These are phyloP conservation scores for Chlamydomonas sp. DNA, from an alignment of 139 green algal genomes.

Conservation along the genomic window DNA sequence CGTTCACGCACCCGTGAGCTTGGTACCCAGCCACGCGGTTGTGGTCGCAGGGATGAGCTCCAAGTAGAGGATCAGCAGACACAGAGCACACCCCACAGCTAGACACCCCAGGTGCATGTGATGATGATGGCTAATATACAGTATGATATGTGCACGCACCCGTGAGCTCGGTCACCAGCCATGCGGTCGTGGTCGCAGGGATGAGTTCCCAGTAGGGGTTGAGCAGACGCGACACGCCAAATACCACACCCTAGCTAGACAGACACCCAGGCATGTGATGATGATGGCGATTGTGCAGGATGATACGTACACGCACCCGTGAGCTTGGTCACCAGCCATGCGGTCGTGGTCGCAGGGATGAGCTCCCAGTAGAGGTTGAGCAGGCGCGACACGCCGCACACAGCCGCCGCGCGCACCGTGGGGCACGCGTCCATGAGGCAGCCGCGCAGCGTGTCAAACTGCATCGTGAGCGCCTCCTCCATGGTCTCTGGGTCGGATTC, in stretches of 20 bases:
- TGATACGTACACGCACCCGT: too few species aligned
- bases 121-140: too few species aligned
- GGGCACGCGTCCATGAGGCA: slow-evolving; percentile 56
- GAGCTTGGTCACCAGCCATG: slow-evolving; percentile 46
- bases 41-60: too few species aligned
- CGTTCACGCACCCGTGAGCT: too few species aligned
- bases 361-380: slow-evolving; percentile 79
- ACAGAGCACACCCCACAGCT: too few species aligned
- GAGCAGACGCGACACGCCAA: slow-evolving; percentile 51
- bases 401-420: slow-evolving; percentile 49
- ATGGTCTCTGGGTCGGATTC: slow-evolving; percentile 44
- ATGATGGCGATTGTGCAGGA: too few species aligned
- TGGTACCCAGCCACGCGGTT: too few species aligned
- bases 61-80: too few species aligned
- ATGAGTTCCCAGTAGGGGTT: slow-evolving; percentile 79
- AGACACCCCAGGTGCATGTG: too few species aligned
- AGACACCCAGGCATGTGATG: too few species aligned
- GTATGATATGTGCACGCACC: too few species aligned
- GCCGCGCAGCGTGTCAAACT: slow-evolving; percentile 36
- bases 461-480: slow-evolving; percentile 52
- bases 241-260: too few species aligned
- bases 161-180: slow-evolving; percentile 49
- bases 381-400: slow-evolving; percentile 39
- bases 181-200: slow-evolving; percentile 48
- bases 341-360: slow-evolving; percentile 56